Evolutionary conservation across 495 filamentous ascomycete genomes (phyloP).

Genomic region (Apodospora peruviana): DNA sequence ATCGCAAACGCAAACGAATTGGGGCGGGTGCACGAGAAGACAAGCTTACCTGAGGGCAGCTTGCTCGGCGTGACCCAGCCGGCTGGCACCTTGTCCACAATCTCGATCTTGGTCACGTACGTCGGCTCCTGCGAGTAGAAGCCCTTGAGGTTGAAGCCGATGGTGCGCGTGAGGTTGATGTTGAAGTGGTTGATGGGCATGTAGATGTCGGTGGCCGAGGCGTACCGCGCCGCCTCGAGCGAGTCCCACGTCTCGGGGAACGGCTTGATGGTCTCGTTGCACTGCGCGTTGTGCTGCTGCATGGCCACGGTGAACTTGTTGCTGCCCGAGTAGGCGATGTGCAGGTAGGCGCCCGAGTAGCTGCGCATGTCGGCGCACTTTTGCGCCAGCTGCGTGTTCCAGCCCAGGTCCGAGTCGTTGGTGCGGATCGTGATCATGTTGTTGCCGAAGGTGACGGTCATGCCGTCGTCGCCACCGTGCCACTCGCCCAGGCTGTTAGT

Average conservation of each 20-base stretch:
- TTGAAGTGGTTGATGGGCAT: conserved; percentile 71
- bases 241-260: conserved; percentile 72
- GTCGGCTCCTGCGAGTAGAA: conserved; percentile 56
- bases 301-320: conserved; percentile 64
- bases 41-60: conserved; percentile 54
- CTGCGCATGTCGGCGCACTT: conserved; percentile 56
- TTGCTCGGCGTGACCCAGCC: conserved; percentile 53
- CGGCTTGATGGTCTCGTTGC: conserved; percentile 53
- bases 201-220: conserved; percentile 57
- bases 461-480: conserved; percentile 63
- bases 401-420: conserved; percentile 62
- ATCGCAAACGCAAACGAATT: conserved; percentile 78
- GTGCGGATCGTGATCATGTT: conserved; percentile 54
- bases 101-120: conserved; percentile 55
- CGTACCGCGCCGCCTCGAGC: conserved; percentile 63
- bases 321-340: conserved; percentile 63
- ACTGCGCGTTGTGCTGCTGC: conserved; percentile 65
- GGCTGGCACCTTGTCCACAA: conserved; percentile 50
- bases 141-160: conserved; percentile 64
- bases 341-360: conserved; percentile 58
- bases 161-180: conserved; percentile 51
- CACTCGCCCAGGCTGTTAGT: conserved; percentile 63
- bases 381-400: conserved; percentile 58
- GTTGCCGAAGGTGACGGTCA: conserved; percentile 44
- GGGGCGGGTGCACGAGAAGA: conserved; percentile 62